phyloP scores from a whole-genome alignment of 345 rosid species.

The Clarkia xantiana region DNA sequence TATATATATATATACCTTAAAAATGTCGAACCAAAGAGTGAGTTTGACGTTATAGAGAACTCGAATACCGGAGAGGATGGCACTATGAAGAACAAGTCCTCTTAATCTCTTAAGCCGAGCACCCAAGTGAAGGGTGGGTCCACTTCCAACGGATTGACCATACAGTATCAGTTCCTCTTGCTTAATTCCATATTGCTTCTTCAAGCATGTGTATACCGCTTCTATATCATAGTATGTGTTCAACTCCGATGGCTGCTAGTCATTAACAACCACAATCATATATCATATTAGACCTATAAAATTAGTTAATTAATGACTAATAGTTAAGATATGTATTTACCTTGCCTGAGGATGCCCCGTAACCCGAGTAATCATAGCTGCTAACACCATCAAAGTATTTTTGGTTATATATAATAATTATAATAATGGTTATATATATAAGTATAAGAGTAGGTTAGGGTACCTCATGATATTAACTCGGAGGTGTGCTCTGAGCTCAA shows the following conservation, averaged over 20 bases:
- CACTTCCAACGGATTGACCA: constrained; percentile 98
- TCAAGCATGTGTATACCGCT: constrained; percentile 74
- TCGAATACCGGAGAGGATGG: constrained; percentile 89
- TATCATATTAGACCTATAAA: too few relatives aligned
- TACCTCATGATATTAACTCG: constrained; percentile 97
- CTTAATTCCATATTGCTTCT: constrained; percentile 47
- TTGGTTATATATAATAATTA: too few relatives aligned
- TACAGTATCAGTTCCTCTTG: constrained; percentile 80
- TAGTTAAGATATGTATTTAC: too few relatives aligned
- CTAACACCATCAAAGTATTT: constrained; percentile 5
- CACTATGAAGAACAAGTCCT: constrained; percentile 96
- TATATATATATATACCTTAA: too few relatives aligned
- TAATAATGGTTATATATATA: too few relatives aligned
- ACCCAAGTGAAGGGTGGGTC: constrained; percentile 85
- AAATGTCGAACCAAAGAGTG: constrained; percentile 95
- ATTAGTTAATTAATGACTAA: too few relatives aligned
- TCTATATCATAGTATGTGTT: constrained; percentile 93
- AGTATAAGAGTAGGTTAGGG: too few relatives aligned
- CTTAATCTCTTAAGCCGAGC: constrained; percentile 50
- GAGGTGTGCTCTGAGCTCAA: constrained; percentile 90
- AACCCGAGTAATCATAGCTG: constrained; percentile 99
- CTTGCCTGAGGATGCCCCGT: constrained; percentile 97
- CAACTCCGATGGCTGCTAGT: constrained; percentile 65
- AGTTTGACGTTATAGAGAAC: constrained; percentile 83
- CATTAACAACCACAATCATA: background rate